Evolutionary conservation across 2,329 filamentous ascomycete genomes (phyloP).

Genomic region (Neodidymelliopsis sp.): DNA sequence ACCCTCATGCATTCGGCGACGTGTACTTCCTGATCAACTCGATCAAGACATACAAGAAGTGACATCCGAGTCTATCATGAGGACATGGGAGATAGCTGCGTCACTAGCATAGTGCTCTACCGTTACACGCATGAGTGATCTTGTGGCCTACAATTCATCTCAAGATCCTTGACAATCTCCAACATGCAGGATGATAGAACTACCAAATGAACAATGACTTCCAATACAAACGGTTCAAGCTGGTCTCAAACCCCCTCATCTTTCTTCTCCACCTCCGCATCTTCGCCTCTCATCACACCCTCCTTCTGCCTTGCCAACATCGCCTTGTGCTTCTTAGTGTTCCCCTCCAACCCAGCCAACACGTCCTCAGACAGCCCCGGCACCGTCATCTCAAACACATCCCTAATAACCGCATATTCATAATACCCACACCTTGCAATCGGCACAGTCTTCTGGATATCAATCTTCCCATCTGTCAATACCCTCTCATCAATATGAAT

Average conservation of each 20-base stretch:
- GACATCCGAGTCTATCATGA: no score
- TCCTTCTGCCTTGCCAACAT: conserved; percentile 7
- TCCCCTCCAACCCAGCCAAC: conserved; percentile 41
- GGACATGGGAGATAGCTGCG: no score
- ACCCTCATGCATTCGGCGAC: conserved; percentile 28
- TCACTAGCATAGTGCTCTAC: no score
- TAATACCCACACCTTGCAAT: conserved; percentile 69
- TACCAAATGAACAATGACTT: no score
- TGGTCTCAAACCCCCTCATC: no score
- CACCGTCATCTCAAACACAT: conserved; percentile 67
- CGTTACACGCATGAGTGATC: no score
- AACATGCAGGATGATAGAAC: no score
- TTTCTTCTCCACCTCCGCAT: conserved; percentile 3
- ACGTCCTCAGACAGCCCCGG: conserved; percentile 48
- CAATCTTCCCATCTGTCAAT: conserved; percentile 62
- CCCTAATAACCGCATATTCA: conserved; percentile 63
- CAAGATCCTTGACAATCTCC: no score
- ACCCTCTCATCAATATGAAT: conserved; percentile 65
- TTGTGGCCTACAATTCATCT: no score
- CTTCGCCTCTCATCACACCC: conserved; percentile 1
- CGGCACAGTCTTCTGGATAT: conserved; percentile 64
- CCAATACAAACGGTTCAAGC: no score
- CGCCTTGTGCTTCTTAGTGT: conserved; percentile 30
- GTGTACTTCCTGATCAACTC: conserved; percentile 32
- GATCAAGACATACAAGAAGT: conserved; percentile 18